Conservation (phyloP, 768 basidiomycete genomes). For the Lepiota venenata region DNA sequence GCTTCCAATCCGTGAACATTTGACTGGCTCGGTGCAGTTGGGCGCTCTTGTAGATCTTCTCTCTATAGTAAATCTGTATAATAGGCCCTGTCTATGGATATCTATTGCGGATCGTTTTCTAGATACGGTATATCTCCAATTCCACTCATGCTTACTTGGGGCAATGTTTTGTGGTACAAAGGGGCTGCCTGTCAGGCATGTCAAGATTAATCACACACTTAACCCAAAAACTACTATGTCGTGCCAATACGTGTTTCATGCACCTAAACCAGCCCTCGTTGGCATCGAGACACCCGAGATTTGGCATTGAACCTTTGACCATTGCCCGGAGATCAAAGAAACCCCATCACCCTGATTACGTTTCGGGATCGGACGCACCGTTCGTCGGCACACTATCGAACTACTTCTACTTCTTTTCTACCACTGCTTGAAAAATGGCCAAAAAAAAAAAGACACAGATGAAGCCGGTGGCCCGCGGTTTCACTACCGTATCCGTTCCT, state of each 20-base stretch:
- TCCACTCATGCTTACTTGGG: background rate
- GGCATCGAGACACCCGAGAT: background rate
- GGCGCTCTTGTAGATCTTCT: constrained; percentile 10
- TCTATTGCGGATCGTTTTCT: constrained; percentile 7
- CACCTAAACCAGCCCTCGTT: background rate
- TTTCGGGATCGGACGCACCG: background rate
- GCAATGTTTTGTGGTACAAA: background rate
- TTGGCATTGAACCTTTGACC: background rate
- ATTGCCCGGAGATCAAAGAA: background rate
- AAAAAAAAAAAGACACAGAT: constrained; percentile 86
- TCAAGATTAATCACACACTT: background rate
- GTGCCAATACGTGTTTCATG: background rate
- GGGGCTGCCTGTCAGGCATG: background rate
- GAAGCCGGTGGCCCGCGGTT: constrained; percentile 72
- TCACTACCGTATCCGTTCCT: constrained; percentile 79
- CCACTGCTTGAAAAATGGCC: constrained; percentile 41
- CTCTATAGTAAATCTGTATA: constrained; percentile 12
- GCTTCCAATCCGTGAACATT: constrained; percentile 11
- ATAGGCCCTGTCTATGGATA: constrained; percentile 12
- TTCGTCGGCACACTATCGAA: background rate
- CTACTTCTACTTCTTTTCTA: background rate
- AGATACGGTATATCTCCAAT: background rate
- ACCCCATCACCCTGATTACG: background rate
- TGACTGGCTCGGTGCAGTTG: constrained; percentile 3
- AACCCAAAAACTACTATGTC: background rate